Evolutionary conservation across 2,329 filamentous ascomycete genomes (phyloP).

Genomic region (Akanthomyces lecanii): DNA sequence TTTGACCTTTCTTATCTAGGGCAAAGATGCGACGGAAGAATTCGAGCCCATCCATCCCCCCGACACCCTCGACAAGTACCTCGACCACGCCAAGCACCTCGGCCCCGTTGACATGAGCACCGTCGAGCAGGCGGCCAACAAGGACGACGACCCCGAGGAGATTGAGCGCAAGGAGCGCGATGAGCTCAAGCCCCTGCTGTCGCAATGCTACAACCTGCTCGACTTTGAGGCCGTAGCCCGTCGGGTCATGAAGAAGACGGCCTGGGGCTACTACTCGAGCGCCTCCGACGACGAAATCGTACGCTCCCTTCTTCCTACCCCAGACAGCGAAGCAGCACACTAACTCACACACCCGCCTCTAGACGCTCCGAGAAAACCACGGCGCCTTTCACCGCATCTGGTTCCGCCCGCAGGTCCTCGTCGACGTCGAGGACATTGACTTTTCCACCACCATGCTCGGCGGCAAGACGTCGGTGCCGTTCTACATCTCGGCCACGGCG

Average conservation of each 20-base stretch:
- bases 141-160: slow-evolving; percentile 60
- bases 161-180: slow-evolving; percentile 68
- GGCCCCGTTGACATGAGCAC: slow-evolving; percentile 87
- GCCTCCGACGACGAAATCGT: slow-evolving; percentile 59
- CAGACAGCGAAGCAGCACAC: background rate
- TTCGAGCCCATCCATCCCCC: slow-evolving; percentile 86
- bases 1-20: slow-evolving; percentile 36
- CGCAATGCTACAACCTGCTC: slow-evolving; percentile 88
- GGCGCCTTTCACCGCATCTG: slow-evolving; percentile 93
- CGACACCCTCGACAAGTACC: slow-evolving; percentile 81
- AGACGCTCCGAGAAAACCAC: slow-evolving; percentile 96
- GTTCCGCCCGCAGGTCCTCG: slow-evolving; percentile 87
- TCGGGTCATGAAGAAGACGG: slow-evolving; percentile 88
- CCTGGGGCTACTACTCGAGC: slow-evolving; percentile 97
- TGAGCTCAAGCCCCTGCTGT: slow-evolving; percentile 69
- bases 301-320: slow-evolving; percentile 10
- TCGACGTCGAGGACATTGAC: slow-evolving; percentile 85
- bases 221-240: slow-evolving; percentile 95
- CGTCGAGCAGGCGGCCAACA: slow-evolving; percentile 64
- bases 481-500: slow-evolving; percentile 95
- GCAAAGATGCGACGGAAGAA: slow-evolving; percentile 88
- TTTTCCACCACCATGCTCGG: slow-evolving; percentile 92
- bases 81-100: slow-evolving; percentile 79
- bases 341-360: background rate
- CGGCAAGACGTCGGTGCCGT: slow-evolving; percentile 75